Evolutionary conservation across 148 eudicot species (phyloP), one percentile per base, ranked within the genome.

Genomic region (Agrostemma githago): DNA sequence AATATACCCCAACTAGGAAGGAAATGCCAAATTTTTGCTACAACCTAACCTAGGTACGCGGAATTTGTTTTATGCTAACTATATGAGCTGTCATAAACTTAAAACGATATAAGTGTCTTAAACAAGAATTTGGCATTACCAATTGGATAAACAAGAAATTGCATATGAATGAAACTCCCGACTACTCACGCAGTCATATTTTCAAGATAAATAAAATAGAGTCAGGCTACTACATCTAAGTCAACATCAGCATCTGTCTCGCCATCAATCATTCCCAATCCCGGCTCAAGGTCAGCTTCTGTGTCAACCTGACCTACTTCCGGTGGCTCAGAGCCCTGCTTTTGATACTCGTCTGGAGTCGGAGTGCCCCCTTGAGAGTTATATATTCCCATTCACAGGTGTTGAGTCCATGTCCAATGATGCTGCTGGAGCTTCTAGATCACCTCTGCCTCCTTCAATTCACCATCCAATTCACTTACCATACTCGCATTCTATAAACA

Each of bases 231-330:
- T 17, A 82, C 80, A 70, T 86, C 89, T 56, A 84, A 74, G 67
- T 90, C 97, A 76, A 82, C 91, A 70, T 93, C 96, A 42, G 84
- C 92, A 80, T 93, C 96, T 1, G 86, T 90, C 75, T 93, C 98
- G 58, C 89, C 97, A 74, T 85, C 97, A 20, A 88, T 80, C 85
- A 87, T 83, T 72, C 92, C 98, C 85, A 87, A 82, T 72, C 92
- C 98, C 0, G 93, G 76, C 82, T 88, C 92, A 43, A 67, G 66
- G 54, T 89, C 91, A 39, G 79, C 86, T 70, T 86, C 92, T 2
- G 85, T 84, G 65, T 92, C 98, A 20, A 94, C 83, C 79, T 87
- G 90, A 2, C 96, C 98, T 0, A 91, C 84, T 79, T 92, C 98
- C 53, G 76, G 85, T 39, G 81, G 90, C 60, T 75, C 90, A 26